Conservation (phyloP, 2,329 filamentous ascomycete genomes). For the Talaromyces funiculosus region DNA sequence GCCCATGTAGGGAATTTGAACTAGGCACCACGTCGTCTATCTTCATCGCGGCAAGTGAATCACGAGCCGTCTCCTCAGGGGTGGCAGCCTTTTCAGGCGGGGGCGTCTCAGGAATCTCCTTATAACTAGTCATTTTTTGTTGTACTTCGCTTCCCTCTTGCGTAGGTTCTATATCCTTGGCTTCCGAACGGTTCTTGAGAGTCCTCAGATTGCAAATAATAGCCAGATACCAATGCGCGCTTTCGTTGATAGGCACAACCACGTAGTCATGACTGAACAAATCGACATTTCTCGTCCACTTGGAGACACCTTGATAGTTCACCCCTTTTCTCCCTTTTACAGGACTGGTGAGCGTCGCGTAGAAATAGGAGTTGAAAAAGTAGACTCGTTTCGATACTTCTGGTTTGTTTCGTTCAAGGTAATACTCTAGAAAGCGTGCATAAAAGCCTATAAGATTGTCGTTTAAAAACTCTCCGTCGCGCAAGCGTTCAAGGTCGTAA, state of each 20-base stretch:
- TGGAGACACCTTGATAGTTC: conserved; percentile 78
- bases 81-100: conserved; percentile 13
- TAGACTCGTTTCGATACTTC: conserved; percentile 62
- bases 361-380: conserved; percentile 93
- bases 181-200: conserved; percentile 38
- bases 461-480: conserved; percentile 82
- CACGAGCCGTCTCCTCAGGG: conserved; percentile 22
- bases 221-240: conserved; percentile 85
- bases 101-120: conserved; percentile 27
- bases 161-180: background rate
- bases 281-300: conserved; percentile 83
- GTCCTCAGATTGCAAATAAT: conserved; percentile 85
- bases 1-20: background rate
- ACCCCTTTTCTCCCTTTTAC: conserved; percentile 52
- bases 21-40: conserved; percentile 20
- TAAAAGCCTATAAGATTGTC: conserved; percentile 91
- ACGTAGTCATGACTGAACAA: conserved; percentile 83
- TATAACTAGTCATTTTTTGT: conserved; percentile 17
- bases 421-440: conserved; percentile 64
- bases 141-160: conserved; percentile 11
- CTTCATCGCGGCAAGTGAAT: conserved; percentile 26
- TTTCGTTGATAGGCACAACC: conserved; percentile 85
- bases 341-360: conserved; percentile 63
- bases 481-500: conserved; percentile 59
- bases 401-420: conserved; percentile 51